Percentiles rank a stretch among this genome's conserved stretches.
Conservation (phyloP, 1,284 basidiomycete genomes). For the Puccinia sorghi region DNA sequence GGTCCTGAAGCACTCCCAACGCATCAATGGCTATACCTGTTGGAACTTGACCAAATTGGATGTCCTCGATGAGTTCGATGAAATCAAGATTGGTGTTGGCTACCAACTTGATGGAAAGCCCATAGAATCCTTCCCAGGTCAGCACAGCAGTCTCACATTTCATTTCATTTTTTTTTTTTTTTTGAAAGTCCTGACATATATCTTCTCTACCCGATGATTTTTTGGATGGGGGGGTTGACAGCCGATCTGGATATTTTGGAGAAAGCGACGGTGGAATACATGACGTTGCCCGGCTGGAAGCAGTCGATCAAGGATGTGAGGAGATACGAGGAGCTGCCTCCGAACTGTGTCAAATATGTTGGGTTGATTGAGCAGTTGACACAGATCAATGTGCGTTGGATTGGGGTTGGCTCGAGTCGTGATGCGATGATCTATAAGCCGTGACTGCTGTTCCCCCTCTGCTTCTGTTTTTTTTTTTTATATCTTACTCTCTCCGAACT, state of each 20-base stretch:
- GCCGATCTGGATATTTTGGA: conserved; percentile 82
- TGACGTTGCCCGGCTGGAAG: conserved; percentile 90
- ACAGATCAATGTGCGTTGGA: conserved; percentile 81
- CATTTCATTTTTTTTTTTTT: no score
- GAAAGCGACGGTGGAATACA: conserved; percentile 82
- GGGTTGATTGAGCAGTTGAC: conserved; percentile 81
- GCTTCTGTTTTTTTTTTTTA: neutral
- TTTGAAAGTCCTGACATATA: no score
- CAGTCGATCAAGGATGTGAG: conserved; percentile 70
- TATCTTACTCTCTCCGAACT: no score
- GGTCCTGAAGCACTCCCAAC: conserved; percentile 58
- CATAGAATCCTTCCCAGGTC: conserved; percentile 57
- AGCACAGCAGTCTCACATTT: conserved; percentile 5
- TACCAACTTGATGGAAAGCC: conserved; percentile 58
- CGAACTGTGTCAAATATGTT: conserved; percentile 82
- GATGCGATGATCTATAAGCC: conserved; percentile 69
- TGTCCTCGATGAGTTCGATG: conserved; percentile 58
- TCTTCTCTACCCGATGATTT: no score
- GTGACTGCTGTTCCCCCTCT: neutral
- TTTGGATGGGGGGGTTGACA: no score
- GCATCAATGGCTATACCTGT: conserved; percentile 59
- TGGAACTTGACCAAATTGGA: conserved; percentile 59
- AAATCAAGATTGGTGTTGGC: conserved; percentile 57
- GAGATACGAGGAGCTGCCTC: conserved; percentile 77
- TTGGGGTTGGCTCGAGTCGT: conserved; percentile 81